These are phyloP conservation scores for Alternaria angustiovoidea DNA, from an alignment of 2,329 filamentous ascomycete species.

Conservation along the genomic window DNA sequence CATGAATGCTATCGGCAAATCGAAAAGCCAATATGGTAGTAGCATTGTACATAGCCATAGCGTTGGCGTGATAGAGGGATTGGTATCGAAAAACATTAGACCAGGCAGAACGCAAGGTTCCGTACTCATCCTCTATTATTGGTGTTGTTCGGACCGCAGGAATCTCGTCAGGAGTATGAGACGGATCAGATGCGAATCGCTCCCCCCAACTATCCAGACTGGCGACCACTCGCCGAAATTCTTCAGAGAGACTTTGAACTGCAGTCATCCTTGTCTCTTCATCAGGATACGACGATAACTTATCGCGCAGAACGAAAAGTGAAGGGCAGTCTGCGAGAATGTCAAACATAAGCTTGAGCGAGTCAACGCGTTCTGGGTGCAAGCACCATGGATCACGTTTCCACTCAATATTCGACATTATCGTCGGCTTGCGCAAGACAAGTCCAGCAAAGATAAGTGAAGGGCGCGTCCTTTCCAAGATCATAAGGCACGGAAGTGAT, in stretches of 20 bases:
- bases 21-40: background rate
- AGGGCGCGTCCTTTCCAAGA: conserved; percentile 2
- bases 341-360: conserved; percentile 4
- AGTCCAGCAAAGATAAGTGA: conserved; percentile 5
- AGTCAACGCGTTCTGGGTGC: conserved; percentile 2
- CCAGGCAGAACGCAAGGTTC: background rate
- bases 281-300: background rate
- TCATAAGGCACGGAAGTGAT: conserved; percentile 3
- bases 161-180: background rate
- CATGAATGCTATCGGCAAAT: background rate
- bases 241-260: background rate
- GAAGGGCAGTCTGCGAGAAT: conserved; percentile 3
- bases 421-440: conserved; percentile 6
- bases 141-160: background rate
- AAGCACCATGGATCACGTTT: conserved; percentile 2
- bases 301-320: conserved; percentile 3
- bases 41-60: conserved; percentile 3
- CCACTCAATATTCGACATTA: background rate
- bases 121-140: background rate
- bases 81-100: background rate
- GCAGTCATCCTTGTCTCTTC: background rate
- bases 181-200: background rate
- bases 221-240: background rate
- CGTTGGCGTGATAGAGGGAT: background rate
- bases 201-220: background rate